These are phyloP conservation scores for Cercospora janseana DNA, from an alignment of 2,329 filamentous ascomycete species.

Conservation along the genomic window DNA sequence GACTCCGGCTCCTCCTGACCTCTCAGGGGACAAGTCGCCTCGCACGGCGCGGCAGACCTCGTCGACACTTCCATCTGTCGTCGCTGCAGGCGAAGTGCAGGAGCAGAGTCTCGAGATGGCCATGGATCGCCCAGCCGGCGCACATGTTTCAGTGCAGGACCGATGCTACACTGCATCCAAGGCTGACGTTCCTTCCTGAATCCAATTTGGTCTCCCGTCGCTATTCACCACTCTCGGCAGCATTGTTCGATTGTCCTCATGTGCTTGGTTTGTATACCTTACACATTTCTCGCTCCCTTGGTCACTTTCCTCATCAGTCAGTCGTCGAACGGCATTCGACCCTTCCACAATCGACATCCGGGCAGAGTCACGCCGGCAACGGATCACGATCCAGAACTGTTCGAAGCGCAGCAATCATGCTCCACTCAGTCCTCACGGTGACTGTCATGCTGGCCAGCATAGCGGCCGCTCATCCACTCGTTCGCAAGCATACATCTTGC, in stretches of 20 bases:
- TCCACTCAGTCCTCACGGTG: constrained; percentile 3
- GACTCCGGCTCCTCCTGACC: too few relatives aligned
- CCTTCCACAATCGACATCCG: too few relatives aligned
- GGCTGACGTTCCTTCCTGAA: constrained; percentile 10
- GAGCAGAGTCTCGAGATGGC: constrained; percentile 5
- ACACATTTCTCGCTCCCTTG: too few relatives aligned
- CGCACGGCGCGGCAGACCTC: neutral
- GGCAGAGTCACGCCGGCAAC: too few relatives aligned
- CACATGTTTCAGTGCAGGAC: constrained; percentile 6
- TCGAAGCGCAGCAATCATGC: constrained; percentile 11
- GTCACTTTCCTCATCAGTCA: too few relatives aligned
- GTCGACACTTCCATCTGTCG: neutral
- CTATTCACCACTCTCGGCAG: neutral
- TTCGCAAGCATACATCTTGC: constrained; percentile 12
- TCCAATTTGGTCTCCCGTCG: constrained; percentile 1
- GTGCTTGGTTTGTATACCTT: neutral
- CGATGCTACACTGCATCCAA: neutral
- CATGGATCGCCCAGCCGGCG: neutral
- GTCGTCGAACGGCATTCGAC: too few relatives aligned
- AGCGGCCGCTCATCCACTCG: neutral
- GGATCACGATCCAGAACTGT: too few relatives aligned
- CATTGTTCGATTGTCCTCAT: too few relatives aligned
- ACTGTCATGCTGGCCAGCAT: constrained; percentile 10
- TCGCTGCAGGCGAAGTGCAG: neutral
- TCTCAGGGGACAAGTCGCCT: too few relatives aligned